Percentiles rank a stretch among this genome's conserved stretches.
These are phyloP conservation scores for Aspergillus proliferans DNA, from an alignment of 2,329 filamentous ascomycete species.

Conservation along the genomic window DNA sequence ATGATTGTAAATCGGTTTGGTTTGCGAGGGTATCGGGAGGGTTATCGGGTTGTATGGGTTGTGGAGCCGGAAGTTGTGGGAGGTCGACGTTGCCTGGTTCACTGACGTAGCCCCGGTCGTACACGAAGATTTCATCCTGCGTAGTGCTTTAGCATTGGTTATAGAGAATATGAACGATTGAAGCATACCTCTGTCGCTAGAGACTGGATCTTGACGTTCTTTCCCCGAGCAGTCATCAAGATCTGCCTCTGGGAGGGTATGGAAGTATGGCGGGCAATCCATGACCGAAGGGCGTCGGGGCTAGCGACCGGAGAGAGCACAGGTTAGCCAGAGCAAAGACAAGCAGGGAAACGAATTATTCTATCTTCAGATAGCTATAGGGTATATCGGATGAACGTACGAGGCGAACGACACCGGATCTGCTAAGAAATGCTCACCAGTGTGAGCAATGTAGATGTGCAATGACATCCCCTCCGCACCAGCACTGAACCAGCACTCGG, in stretches of 20 bases:
- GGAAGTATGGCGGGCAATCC: constrained; percentile 67
- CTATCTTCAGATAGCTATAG: background rate
- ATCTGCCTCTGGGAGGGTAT: constrained; percentile 77
- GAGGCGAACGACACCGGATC: constrained; percentile 70
- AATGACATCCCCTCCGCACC: constrained; percentile 65
- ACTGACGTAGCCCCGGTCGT: constrained; percentile 69
- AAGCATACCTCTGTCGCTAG: constrained; percentile 67
- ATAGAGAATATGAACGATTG: background rate
- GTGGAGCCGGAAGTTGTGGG: constrained; percentile 47
- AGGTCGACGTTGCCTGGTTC: constrained; percentile 44
- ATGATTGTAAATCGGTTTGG: constrained; percentile 74
- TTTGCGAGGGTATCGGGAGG: constrained; percentile 76
- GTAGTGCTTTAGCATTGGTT: constrained; percentile 1
- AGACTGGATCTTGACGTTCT: constrained; percentile 73
- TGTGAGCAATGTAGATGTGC: constrained; percentile 86
- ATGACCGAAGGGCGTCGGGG: constrained; percentile 76
- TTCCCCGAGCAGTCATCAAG: constrained; percentile 75
- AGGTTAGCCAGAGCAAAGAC: too few species aligned
- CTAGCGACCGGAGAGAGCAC: constrained; percentile 35
- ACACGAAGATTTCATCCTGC: constrained; percentile 84
- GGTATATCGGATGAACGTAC: constrained; percentile 45
- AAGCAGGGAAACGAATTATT: background rate
- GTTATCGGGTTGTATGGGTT: constrained; percentile 53
- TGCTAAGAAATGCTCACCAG: constrained; percentile 75
- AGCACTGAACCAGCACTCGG: constrained; percentile 7